Conservation (phyloP, 805 yeast genomes). For the Candida nemodendra region DNA sequence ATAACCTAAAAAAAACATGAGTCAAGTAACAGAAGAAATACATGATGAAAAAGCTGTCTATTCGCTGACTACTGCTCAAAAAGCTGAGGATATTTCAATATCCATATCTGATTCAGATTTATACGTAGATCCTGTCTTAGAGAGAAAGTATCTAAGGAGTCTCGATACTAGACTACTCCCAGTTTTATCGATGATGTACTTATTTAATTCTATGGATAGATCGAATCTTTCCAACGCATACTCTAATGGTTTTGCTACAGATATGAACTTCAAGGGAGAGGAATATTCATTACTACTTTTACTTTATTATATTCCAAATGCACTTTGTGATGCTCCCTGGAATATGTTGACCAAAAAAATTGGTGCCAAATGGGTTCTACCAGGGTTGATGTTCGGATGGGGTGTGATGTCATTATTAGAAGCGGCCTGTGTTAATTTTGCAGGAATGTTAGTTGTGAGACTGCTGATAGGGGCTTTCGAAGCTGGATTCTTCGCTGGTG, state of each 20-base stretch:
- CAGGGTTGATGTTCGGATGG: slow-evolving; percentile 42
- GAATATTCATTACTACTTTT: slow-evolving; percentile 42
- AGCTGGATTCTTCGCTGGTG: slow-evolving; percentile 38
- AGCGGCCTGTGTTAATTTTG: slow-evolving; percentile 40
- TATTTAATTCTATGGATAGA: slow-evolving; percentile 44
- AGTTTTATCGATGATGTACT: slow-evolving; percentile 41
- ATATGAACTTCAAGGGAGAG: slow-evolving; percentile 36
- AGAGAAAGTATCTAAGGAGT: slow-evolving; percentile 24
- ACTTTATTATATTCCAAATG: slow-evolving; percentile 42
- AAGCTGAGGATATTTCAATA: too few species aligned
- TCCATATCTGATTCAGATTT: too few species aligned
- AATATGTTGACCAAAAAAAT: slow-evolving; percentile 41
- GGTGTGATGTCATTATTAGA: slow-evolving; percentile 41
- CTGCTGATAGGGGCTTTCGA: slow-evolving; percentile 42
- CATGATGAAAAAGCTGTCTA: too few species aligned
- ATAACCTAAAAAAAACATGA: too few species aligned
- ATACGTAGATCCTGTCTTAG: slow-evolving; percentile 2
- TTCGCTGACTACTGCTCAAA: too few species aligned
- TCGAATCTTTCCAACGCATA: slow-evolving; percentile 46
- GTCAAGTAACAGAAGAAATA: too few species aligned
- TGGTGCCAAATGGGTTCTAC: slow-evolving; percentile 36
- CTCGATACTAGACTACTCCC: slow-evolving; percentile 43
- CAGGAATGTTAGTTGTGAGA: slow-evolving; percentile 40
- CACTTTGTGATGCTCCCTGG: slow-evolving; percentile 40
- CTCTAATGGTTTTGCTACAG: slow-evolving; percentile 42